A percentile compares a stretch with the other conserved stretches of the same genome.
phyloP scores from a whole-genome alignment of 495 filamentous ascomycete genomes.

The Chaetomidium leptoderma region DNA sequence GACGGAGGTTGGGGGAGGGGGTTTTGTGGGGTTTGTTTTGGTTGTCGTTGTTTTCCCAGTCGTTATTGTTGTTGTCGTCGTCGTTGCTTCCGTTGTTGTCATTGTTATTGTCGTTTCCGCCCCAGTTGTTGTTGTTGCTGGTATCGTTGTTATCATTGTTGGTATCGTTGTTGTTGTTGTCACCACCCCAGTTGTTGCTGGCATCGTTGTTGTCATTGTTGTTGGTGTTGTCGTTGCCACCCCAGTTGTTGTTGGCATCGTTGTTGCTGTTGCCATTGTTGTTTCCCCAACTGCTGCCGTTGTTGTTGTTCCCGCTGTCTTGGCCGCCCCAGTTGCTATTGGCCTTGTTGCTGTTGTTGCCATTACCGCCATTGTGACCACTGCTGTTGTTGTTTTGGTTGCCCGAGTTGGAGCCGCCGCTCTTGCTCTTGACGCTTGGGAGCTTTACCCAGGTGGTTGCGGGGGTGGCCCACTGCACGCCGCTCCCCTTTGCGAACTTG shows the following conservation, averaged over 20 bases:
- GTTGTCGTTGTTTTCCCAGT: background rate
- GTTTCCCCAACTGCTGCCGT: constrained; percentile 1
- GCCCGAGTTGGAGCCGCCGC: background rate
- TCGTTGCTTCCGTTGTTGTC: constrained; percentile 16
- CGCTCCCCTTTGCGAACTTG: background rate
- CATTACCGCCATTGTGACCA: background rate
- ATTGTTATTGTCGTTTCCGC: background rate
- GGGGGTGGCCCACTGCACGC: background rate
- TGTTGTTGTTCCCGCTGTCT: background rate
- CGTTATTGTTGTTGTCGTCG: constrained; percentile 13
- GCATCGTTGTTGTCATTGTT: background rate
- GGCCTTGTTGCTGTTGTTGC: background rate
- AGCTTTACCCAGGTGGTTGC: background rate
- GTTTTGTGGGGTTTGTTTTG: constrained; percentile 3
- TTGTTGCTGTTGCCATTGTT: constrained; percentile 9
- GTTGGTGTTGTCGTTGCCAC: background rate
- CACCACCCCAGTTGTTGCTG: background rate
- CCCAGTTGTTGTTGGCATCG: constrained; percentile 9
- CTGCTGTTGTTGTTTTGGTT: background rate
- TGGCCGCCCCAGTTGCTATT: constrained; percentile 5
- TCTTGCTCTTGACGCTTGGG: constrained; percentile 3
- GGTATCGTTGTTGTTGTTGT: background rate
- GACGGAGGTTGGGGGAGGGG: background rate
- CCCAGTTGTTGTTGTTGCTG: constrained; percentile 12
- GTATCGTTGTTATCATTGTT: constrained; percentile 9